These are phyloP conservation scores for Pseudovirgaria hyperparasitica DNA, from an alignment of 2,329 filamentous ascomycete species.

Conservation along the genomic window DNA sequence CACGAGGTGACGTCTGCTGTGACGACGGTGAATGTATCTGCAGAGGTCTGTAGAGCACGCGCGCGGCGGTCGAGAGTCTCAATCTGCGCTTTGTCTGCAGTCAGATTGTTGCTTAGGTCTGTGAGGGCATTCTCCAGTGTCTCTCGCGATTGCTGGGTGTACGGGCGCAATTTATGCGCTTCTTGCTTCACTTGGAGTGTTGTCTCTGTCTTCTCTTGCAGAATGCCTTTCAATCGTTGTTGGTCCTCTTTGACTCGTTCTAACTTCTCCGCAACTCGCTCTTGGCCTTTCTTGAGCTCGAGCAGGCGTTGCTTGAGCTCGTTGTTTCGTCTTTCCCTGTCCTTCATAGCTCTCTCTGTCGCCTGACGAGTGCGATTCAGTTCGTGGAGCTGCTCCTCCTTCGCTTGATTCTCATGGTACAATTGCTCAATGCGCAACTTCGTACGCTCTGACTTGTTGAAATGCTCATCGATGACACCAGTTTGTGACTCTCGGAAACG, in stretches of 20 bases:
- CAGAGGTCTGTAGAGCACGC: slow-evolving; percentile 82
- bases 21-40: slow-evolving; percentile 78
- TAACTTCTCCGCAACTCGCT: slow-evolving; percentile 68
- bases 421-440: slow-evolving; percentile 80
- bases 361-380: slow-evolving; percentile 68
- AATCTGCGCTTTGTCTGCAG: slow-evolving; percentile 69
- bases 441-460: slow-evolving; percentile 77
- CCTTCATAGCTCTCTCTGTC: slow-evolving; percentile 68
- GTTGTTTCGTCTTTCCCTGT: slow-evolving; percentile 77
- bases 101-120: slow-evolving; percentile 68
- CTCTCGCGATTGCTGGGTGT: slow-evolving; percentile 78
- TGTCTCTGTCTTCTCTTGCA: slow-evolving; percentile 60
- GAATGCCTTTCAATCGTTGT: slow-evolving; percentile 53
- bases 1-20: slow-evolving; percentile 75
- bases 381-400: slow-evolving; percentile 66
- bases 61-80: slow-evolving; percentile 76
- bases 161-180: slow-evolving; percentile 78
- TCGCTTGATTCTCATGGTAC: slow-evolving; percentile 75
- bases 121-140: slow-evolving; percentile 69
- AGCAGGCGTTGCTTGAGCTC: slow-evolving; percentile 72
- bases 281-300: slow-evolving; percentile 70
- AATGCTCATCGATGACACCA: slow-evolving; percentile 78
- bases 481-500: slow-evolving; percentile 92
- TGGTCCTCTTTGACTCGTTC: slow-evolving; percentile 77
- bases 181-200: slow-evolving; percentile 68